Conservation (phyloP, 441 rosid genomes). For the Flueggea neowawraea region DNA sequence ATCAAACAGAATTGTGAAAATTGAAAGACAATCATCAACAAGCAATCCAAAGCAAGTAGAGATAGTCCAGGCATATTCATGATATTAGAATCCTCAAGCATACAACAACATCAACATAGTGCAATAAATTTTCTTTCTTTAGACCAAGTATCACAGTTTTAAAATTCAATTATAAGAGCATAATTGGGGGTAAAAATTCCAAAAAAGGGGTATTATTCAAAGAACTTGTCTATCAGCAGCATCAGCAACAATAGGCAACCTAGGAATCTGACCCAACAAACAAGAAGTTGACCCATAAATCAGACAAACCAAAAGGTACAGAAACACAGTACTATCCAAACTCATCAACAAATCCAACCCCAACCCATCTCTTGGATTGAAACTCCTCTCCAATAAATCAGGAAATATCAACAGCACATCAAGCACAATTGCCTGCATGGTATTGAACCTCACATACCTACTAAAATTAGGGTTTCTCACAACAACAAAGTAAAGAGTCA, state of each 20-base stretch:
- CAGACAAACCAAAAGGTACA: conserved; percentile 80
- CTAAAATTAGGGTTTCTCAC: conserved; percentile 86
- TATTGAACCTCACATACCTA: conserved; percentile 93
- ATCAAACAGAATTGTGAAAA: no score
- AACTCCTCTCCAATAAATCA: conserved; percentile 84
- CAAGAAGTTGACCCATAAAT: conserved; percentile 85
- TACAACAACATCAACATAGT: no score
- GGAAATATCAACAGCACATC: conserved; percentile 90
- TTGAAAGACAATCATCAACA: no score
- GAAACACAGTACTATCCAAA: conserved; percentile 86
- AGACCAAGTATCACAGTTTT: no score
- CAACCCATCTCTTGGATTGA: conserved; percentile 67
- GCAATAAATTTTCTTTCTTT: no score
- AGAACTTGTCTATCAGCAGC: conserved; percentile 95
- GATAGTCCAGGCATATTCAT: no score
- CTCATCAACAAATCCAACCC: conserved; percentile 90
- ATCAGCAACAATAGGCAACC: conserved; percentile 96
- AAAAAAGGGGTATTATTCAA: conserved; percentile 24
- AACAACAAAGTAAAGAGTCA: conserved; percentile 81
- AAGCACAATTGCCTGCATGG: conserved; percentile 94
- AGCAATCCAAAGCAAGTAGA: no score
- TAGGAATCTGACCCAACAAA: conserved; percentile 76
- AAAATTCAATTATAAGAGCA: no score
- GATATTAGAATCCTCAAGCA: no score
- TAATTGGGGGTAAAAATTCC: not conserved